Evolutionary conservation across 768 basidiomycete species (phyloP).

Genomic region (Baorangia bicolor): DNA sequence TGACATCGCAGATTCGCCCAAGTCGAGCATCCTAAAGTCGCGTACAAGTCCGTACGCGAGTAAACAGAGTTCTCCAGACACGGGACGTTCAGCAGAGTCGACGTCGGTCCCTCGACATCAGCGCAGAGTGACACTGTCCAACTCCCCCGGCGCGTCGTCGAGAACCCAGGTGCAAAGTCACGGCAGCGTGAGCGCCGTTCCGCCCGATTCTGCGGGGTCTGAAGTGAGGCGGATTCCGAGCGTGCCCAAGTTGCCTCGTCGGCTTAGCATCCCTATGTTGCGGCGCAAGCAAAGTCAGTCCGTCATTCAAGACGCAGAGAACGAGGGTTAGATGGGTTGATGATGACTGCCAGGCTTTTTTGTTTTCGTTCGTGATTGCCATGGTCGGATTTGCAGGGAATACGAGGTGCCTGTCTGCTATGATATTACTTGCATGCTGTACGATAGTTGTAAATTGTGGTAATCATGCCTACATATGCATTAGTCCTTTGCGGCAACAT

Average conservation of each 20-base stretch:
- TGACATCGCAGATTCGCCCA: conserved; percentile 7
- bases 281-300: conserved; percentile 28
- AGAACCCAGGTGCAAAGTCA: not conserved
- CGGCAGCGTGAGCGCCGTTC: not conserved
- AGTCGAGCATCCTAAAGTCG: conserved; percentile 18
- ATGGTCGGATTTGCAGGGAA: not conserved
- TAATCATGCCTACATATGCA: not conserved
- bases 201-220: not conserved
- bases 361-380: not conserved
- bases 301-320: not conserved
- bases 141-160: conserved; percentile 5
- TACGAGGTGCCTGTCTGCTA: not conserved
- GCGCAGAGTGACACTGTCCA: conserved; percentile 24
- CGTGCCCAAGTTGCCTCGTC: conserved; percentile 26
- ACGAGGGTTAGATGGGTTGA: not conserved
- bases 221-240: conserved; percentile 18
- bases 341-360: not conserved
- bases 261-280: conserved; percentile 29
- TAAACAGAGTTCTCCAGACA: conserved; percentile 4
- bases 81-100: not conserved
- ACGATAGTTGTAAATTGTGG: not conserved
- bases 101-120: conserved; percentile 5
- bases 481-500: too few relatives aligned
- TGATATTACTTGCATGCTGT: conserved; percentile 2
- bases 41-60: not conserved